Evolutionary conservation across 2,329 filamentous ascomycete genomes (phyloP), one percentile per base, ranked within the genome.

Genomic region (Alternaria brassicae): DNA sequence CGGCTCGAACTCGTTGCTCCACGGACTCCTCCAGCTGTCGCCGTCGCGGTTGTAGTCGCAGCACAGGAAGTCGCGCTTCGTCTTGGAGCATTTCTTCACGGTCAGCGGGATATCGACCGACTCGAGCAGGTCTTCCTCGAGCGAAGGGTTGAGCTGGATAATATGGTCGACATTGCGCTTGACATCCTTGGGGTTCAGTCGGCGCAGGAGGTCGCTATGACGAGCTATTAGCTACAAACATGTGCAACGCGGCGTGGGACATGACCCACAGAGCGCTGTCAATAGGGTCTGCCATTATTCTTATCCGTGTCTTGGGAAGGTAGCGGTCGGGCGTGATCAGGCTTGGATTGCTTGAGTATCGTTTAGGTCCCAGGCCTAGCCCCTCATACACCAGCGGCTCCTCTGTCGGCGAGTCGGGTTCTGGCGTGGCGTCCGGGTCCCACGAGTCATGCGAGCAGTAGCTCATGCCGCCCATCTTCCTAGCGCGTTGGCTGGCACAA

Each of bases 11-110:
- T 97, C 91, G 81, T 98, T 98, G 81, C 90, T 95, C 95, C 95
- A 99, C n/a, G 95, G 95, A 67, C 92, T 96, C 63, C 95, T 91
- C 86, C 97, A 97, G 81, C 91, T 96, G 82, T 97, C 94, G 63
- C 95, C 95, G 81, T 99, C 95, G 66, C 95, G 93, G 85, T 99
- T 99, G 86, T 99, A 99, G 86, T 99, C 95, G 85, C 95, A 99
- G 74, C 97, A 91, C 51, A 99, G 88, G 83, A 97, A 99, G 81
- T 98, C 95, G 69, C 94, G 91, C 71, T 93, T 92, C 30, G 92
- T 91, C 80, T 93, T 91, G 70, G 88, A 88, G 84, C 95, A 98
- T 67, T 91, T 90, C 71, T 90, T 89, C 64, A 96, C 86, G 60
- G 91, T 89, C 57, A 99, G 89, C 23, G 95, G 95, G 79, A 98